Conservation (phyloP, 1,284 basidiomycete species). For the Acaromyces ingoldii region DNA sequence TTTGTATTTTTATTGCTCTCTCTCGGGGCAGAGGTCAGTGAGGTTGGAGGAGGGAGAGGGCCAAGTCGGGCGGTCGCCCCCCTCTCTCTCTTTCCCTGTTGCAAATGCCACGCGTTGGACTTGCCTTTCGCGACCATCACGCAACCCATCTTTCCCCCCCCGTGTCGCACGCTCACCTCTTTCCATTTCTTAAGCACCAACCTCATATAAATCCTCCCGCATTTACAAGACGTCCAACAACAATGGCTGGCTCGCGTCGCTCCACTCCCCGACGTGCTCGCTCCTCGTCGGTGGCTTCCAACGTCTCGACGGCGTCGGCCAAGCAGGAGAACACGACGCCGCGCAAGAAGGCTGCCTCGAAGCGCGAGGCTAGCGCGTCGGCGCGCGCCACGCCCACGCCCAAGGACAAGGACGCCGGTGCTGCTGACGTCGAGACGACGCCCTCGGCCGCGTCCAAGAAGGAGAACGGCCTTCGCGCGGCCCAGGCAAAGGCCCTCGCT, state of each 20-base stretch:
- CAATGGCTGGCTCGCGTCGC: slow-evolving; percentile 8
- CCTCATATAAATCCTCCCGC: neutral
- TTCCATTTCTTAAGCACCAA: too few relatives aligned
- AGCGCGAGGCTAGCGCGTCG: neutral
- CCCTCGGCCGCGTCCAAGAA: slow-evolving; percentile 25
- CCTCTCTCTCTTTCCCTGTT: neutral
- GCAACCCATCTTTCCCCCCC: neutral
- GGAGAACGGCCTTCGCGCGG: slow-evolving; percentile 18
- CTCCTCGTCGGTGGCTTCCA: slow-evolving; percentile 41
- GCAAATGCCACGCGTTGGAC: neutral
- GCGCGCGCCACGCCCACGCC: neutral
- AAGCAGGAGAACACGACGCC: neutral
- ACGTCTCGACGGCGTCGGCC: slow-evolving; percentile 30
- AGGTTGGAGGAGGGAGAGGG: too few relatives aligned
- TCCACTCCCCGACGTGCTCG: slow-evolving; percentile 41
- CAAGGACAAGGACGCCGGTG: neutral
- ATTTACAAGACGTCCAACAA: neutral
- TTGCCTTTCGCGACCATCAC: neutral
- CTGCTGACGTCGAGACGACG: slow-evolving; percentile 4
- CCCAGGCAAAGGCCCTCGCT: slow-evolving; percentile 8
- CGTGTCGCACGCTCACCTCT: neutral
- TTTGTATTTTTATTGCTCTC: too few relatives aligned
- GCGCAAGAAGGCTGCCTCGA: neutral
- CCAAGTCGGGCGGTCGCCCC: neutral
- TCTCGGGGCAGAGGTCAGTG: too few relatives aligned